These are phyloP conservation scores for Talaromyces thailandensis DNA, from an alignment of 495 filamentous ascomycete genomes.

Conservation along the genomic window DNA sequence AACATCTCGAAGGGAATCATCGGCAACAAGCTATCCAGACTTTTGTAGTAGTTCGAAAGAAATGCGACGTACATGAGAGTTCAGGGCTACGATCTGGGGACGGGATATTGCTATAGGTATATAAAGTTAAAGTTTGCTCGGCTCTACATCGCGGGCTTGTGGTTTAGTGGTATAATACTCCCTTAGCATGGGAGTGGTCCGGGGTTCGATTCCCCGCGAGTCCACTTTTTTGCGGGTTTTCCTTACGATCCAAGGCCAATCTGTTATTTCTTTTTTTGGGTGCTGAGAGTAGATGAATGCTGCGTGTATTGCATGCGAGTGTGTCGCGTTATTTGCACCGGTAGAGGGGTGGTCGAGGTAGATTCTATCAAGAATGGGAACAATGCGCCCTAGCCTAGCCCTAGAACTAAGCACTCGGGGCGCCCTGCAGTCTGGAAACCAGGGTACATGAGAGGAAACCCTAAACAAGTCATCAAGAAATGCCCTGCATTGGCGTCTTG, in stretches of 20 bases:
- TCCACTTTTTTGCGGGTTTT: slow-evolving; percentile 17
- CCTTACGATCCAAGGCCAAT: not conserved
- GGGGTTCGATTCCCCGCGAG: slow-evolving; percentile 50
- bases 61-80: not conserved
- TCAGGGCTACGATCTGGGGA: not conserved
- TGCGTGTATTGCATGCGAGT: not conserved
- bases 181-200: slow-evolving; percentile 45
- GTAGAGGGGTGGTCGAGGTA: not conserved
- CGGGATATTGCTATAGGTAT: not conserved
- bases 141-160: slow-evolving; percentile 20
- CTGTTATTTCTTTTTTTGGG: not conserved
- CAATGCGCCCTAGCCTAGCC: not conserved
- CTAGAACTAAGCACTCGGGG: not conserved
- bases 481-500: not conserved
- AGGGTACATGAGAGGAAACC: not conserved
- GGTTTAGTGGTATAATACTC: slow-evolving; percentile 39
- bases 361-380: not conserved
- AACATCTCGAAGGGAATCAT: not conserved
- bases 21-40: not conserved
- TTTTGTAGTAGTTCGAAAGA: not conserved
- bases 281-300: not conserved
- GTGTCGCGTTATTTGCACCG: not conserved
- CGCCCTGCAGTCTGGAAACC: not conserved
- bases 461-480: not conserved
- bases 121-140: not conserved